Conservation (phyloP, 78 protist species). For the Acrasis kona region DNA sequence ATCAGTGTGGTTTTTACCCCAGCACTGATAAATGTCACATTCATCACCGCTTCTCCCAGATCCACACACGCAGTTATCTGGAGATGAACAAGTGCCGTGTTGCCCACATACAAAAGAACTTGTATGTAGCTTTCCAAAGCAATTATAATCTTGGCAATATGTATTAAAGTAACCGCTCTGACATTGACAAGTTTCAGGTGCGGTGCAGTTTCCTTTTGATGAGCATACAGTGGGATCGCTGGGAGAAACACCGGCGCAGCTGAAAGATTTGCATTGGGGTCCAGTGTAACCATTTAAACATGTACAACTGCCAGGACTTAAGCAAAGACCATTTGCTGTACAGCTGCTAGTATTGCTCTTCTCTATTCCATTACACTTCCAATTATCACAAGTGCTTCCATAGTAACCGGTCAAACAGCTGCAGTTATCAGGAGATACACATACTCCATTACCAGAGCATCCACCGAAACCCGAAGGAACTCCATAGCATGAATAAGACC, state of each 20-base stretch:
- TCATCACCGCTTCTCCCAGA: too few relatives aligned
- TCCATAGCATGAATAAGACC: not conserved
- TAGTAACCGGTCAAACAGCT: not conserved
- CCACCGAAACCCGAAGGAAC: not conserved
- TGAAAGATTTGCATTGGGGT: not conserved
- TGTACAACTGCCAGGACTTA: not conserved
- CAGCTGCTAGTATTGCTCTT: not conserved
- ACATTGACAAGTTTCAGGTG: not conserved
- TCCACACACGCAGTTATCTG: too few relatives aligned
- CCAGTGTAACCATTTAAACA: slow-evolving; percentile 1
- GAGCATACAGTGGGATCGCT: not conserved
- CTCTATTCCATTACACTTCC: not conserved
- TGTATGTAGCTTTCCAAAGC: too few relatives aligned
- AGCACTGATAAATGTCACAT: too few relatives aligned
- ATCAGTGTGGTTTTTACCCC: too few relatives aligned
- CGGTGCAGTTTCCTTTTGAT: not conserved
- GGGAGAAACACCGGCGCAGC: not conserved
- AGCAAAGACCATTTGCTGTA: not conserved
- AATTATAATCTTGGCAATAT: too few relatives aligned
- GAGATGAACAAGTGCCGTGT: too few relatives aligned
- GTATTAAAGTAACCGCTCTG: too few relatives aligned
- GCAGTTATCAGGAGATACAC: not conserved
- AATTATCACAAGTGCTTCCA: not conserved
- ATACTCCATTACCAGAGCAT: not conserved
- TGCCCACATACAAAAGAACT: too few relatives aligned